Evolutionary conservation across 192 early-diverging fungal genomes (phyloP), one percentile per base, ranked within the genome.

Genomic region (Coemansia sp.): DNA sequence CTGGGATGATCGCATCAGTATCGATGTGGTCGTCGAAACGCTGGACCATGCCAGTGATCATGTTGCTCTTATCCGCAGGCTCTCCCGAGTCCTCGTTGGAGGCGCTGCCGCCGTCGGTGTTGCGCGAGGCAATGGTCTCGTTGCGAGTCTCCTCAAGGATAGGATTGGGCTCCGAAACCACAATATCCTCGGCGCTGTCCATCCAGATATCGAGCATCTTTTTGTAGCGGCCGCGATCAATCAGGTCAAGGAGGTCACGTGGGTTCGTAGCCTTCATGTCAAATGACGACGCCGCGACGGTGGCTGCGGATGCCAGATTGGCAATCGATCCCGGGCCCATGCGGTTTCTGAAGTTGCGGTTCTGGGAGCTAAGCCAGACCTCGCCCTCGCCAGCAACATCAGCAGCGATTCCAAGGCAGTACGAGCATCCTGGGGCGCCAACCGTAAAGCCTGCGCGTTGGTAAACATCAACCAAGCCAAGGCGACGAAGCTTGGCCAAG

Each of bases 291-390:
- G 90, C 91, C 20, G 91, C 91, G 18, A 92, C 91, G 14, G 90
- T 91, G 45, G 91, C 89, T 15, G 91, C 91, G 18, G 90, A 91
- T 21, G 88, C 86, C 38, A 92, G 82, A 77, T 92, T 92, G 59
- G 85, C 91, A 57, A 92, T 92, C 36, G 88, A 88, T 52, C 91
- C 91, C 57, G 89, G 88, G 24, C 91, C 91, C 91, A 92, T 92
- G 66, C 91, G 87, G 79, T 92, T 92, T 81, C 89, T 89, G 73
- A 92, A 92, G 76, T 92, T 92, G 69, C 91, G 87, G 86, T 92
- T 92, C 85, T 92, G 91, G 61, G 90, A 91, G 72, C 88, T 89
- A 62, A 92, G 82, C 91, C 91, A 92, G 14, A 92, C 86, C 74
- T 92, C 90, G 43, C 91, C 91, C 44, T 90, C 90, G 44, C 88